Evolutionary conservation across 805 yeast species (phyloP), one percentile per base, ranked within the genome.

Genomic region (Metschnikowia cubensis): DNA sequence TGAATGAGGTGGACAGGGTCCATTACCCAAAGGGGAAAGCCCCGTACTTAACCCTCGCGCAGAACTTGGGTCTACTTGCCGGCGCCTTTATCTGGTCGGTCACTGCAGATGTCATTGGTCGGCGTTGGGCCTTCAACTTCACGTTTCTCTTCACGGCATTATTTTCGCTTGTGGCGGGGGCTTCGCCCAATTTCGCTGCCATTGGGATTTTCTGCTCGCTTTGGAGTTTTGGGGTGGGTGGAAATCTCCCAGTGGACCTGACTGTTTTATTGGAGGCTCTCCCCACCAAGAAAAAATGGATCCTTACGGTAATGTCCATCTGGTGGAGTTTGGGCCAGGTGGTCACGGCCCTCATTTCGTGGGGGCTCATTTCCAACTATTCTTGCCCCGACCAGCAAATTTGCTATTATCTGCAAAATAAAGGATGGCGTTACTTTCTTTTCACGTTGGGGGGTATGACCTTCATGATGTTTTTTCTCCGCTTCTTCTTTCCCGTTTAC

Each of bases 341-440:
- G 47, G 58, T 55, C 35, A 58, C 58, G 8, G 57, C 52, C 6
- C 51, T 54, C 4, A 45, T 56, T 4, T 50, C 58, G 20, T 54
- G 58, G 58, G 56, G 53, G 17, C 45, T 56, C n/a, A 50, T 56
- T 17, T 41, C 58, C 17, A 56, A 52, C 32, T 54, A 37, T 33
- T 47, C 52, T 38, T 56, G 59, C 44, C 15, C 41, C 3, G 56
- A 47, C 36, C 20, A 34, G 18, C 33, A 38, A 13, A 21, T 43
- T 37, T 82, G 87, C 60, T 69, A 70, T 31, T 68, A 77, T 8
- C 50, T 58, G 13, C 61, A 68, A 34, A 82, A 82, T 62, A 73
- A 76, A 66, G 87, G 87, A 46, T 82, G 87, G 86, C 65, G 87
- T 58, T 82, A 82, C 62, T 69, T 73, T 44, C 68, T 73, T 54